Evolutionary conservation across 768 basidiomycete species (phyloP), one percentile per base, ranked within the genome.

Genomic region (Suillus paluster): DNA sequence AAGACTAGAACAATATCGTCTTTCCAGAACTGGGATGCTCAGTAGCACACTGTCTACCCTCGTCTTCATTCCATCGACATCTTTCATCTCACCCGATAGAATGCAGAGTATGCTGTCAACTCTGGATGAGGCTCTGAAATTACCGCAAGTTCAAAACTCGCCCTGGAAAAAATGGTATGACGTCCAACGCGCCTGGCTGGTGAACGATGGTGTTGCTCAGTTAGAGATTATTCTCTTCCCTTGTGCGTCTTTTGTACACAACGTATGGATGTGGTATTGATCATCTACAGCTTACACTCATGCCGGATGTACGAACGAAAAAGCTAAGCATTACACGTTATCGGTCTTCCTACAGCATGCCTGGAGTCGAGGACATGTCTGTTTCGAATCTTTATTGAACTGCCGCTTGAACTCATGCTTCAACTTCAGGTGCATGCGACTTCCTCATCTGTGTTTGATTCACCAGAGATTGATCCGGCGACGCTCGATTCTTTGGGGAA

Each of bases 311-410:
- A 53, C 62, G 10, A 53, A 21, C 17, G 60, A 63, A 34, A 62
- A 63, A 25, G 66, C 66, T 12, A 59, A 50, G 36, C 61, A 69
- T 45, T 65, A 63, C 17, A 49, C 21, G 6, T 30, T 63, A 38
- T 46, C 57, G 15, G 58, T 68, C 39, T 52, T 60, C 30, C 19
- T 69, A 6, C 55, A 66, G 23, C 66, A 68, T 30, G 63, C 61
- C 30, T 70, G 60, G 63, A 68, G 58, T 63, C 60, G 64, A 21
- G 69, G 69, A 30, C 49, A 49, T 25, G 62, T 68, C 14, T 42
- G 44, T 57, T 11, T 2, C 5, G 30, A 30, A 12, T 17, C 2
- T 27, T 34, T 19, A 48, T 19, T 2, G 19, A 27, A 49, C 17
- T 33, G 23, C 36, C 23, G 48, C 46, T 25, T 25, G 23, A 58